A percentile compares a stretch with the other conserved stretches of the same genome.
These are phyloP conservation scores for Physcia stellaris DNA, from an alignment of 495 filamentous ascomycete genomes.

Conservation along the genomic window DNA sequence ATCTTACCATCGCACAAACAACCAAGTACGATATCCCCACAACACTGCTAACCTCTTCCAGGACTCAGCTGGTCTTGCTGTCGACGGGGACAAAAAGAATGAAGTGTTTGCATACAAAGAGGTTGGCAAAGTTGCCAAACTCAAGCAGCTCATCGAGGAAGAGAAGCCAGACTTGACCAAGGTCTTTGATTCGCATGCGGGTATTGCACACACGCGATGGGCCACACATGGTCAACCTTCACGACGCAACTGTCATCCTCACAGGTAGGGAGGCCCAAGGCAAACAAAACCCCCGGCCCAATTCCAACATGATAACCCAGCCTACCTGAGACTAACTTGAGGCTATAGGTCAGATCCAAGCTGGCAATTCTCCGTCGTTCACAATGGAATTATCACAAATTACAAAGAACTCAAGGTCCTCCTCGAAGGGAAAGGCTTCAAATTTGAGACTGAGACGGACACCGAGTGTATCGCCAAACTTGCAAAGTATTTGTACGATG, in stretches of 20 bases:
- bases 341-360: constrained; percentile 53
- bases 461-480: constrained; percentile 99
- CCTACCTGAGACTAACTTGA: constrained; percentile 4
- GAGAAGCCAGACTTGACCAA: constrained; percentile 72
- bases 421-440: constrained; percentile 86
- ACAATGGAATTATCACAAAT: constrained; percentile 99
- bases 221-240: constrained; percentile 93
- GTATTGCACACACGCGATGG: constrained; percentile 98
- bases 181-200: constrained; percentile 91
- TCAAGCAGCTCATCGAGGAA: constrained; percentile 83
- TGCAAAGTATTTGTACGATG: constrained; percentile 94
- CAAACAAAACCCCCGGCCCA: constrained; percentile 6
- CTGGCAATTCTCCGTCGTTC: constrained; percentile 94
- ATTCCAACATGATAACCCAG: not conserved
- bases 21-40: constrained; percentile 44
- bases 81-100: constrained; percentile 98
- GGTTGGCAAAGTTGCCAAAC: constrained; percentile 94
- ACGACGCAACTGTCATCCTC: constrained; percentile 91
- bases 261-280: too few species aligned
- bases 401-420: constrained; percentile 98
- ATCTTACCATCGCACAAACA: constrained; percentile 1
- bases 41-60: constrained; percentile 36
- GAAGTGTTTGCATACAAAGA: constrained; percentile 97
- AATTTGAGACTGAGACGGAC: constrained; percentile 97
- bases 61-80: constrained; percentile 88